phyloP scores from a whole-genome alignment of 192 early-diverging fungal genomes.

The Coemansia sp. region DNA sequence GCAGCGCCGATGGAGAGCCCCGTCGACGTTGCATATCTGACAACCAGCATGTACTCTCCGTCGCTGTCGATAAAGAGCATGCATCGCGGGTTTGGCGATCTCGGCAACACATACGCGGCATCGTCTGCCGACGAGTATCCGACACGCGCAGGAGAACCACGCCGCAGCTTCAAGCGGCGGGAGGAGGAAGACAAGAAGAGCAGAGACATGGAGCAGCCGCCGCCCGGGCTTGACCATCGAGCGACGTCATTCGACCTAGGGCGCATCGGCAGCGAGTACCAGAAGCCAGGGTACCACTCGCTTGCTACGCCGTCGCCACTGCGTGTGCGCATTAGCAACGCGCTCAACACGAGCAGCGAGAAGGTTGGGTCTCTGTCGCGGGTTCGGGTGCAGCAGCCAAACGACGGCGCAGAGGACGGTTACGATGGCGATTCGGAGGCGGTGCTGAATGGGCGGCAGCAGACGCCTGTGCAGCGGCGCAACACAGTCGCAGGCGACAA shows the following conservation, averaged over 20 bases:
- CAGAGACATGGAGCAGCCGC: not conserved
- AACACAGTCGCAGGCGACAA: constrained; percentile 55
- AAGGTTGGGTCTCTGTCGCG: constrained; percentile 12
- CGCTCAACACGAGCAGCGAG: not conserved
- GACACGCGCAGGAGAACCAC: not conserved
- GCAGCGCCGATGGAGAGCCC: constrained; percentile 26
- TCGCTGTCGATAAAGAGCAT: constrained; percentile 30
- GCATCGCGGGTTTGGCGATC: constrained; percentile 8
- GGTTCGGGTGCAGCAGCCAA: constrained; percentile 1
- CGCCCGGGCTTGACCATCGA: constrained; percentile 32
- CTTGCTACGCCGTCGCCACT: not conserved
- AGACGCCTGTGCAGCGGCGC: constrained; percentile 39
- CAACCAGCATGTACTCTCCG: constrained; percentile 25
- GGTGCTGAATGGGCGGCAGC: constrained; percentile 14
- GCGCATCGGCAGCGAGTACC: constrained; percentile 16
- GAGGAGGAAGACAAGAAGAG: not conserved
- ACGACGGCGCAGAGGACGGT: constrained; percentile 31
- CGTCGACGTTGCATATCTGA: constrained; percentile 22
- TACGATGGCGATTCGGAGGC: constrained; percentile 53
- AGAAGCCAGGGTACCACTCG: not conserved
- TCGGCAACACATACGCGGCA: constrained; percentile 14
- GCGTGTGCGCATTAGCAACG: constrained; percentile 1
- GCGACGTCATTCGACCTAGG: constrained; percentile 53
- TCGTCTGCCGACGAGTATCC: constrained; percentile 32
- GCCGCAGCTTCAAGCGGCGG: not conserved